Base-by-base conservation (phyloP, 1,284 basidiomycete species). In the Exobasidium rhododendri region DNA sequence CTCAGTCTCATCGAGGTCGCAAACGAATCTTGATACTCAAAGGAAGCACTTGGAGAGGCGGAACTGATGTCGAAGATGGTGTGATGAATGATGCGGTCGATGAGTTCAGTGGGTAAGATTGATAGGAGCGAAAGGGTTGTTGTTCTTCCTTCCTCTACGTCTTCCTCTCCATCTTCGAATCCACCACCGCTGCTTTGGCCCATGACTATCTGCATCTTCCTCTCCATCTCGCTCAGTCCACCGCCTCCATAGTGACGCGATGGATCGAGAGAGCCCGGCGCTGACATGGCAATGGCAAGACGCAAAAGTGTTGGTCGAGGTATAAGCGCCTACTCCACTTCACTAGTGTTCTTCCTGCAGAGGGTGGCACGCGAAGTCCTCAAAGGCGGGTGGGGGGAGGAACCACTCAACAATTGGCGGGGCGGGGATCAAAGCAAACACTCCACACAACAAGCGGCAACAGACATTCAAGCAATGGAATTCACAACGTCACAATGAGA, bases 171-270 rank as follows among this genome's bases (percentile, higher is more conserved):
- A 14, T 26, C 47, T 50, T 50, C 47, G 22, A 24, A n/a, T 13
- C 28, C 5, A 20, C 28, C 47, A 50, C 26, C 24, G 4, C 26
- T 26, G 14, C 28, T 26, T 28, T 20, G 5, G 4, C 47, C 47
- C 47, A 50, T 50, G 20, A 50, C 26, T 26, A 50, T 50, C 20
- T 2, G 20, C 47, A 50, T 50, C 47, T 50, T 50, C 28, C 47
- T 2, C 26, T 50, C 47, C 26, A 50, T 24, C n/a, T 50, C 47
- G 47, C 47, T 50, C 14, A 50, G 22, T 4, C 47, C 35, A 40
- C 17, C 24, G 13, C n/a, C 47, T 24, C 28, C 26, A 50, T 50
- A 50, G 47, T 50, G 47, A 6, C 24, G 4, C 13, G n/a, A 24
- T 24, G 24, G 47, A 50, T 50, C 47, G 26, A 50, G 5, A 2